Base-by-base conservation (phyloP, 2,329 filamentous ascomycete species). In the Alternaria brassicae region DNA sequence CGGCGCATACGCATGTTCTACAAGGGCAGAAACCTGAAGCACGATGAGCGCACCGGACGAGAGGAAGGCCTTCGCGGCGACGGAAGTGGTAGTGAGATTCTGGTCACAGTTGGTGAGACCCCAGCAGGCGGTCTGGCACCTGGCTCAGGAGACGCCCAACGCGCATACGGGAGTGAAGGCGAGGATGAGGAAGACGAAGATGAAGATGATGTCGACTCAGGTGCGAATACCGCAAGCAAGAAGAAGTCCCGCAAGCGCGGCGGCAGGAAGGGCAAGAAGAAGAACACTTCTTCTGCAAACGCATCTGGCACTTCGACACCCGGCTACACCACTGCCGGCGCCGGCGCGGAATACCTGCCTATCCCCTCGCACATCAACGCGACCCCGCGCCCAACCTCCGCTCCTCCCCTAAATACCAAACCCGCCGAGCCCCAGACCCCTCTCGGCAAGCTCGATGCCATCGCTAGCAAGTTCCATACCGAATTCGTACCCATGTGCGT, bases 21-120 rank as follows among this genome's bases (percentile, higher is more conserved):
- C 81, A 92, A 92, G 76, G 91, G 90, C 55, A 84, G 84, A 62
- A 86, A 88, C 65, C 78, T 93, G 51, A 91, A 89, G 76, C 86
- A 91, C 65, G 84, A 86, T 40, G 79, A 83, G 32, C 80, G 81
- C 54, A 83, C 83, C 2, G 83, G 86, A 56, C 82, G 84, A 60
- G 82, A 85, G 39, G 88, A 88, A 65, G 85, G 86, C 15, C 81
- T 90, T 47, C 72, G 78, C 28, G 78, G 81, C 56, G 88, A 88
- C 73, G 85, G 86, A 69, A 82, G 85, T 60, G 75, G 76, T 57
- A 85, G 84, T 69, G 88, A 90, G 75, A 79, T 90, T 39, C 71
- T 89, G 60, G 84, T 86, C 62, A 82, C 85, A 1, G 75, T 88
- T 9, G 84, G 83, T 8, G 86, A 88, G 40, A 79, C 78, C 6